Evolutionary conservation across 164 flowering plant species (phyloP).

Genomic region (Houttuynia cordata): DNA sequence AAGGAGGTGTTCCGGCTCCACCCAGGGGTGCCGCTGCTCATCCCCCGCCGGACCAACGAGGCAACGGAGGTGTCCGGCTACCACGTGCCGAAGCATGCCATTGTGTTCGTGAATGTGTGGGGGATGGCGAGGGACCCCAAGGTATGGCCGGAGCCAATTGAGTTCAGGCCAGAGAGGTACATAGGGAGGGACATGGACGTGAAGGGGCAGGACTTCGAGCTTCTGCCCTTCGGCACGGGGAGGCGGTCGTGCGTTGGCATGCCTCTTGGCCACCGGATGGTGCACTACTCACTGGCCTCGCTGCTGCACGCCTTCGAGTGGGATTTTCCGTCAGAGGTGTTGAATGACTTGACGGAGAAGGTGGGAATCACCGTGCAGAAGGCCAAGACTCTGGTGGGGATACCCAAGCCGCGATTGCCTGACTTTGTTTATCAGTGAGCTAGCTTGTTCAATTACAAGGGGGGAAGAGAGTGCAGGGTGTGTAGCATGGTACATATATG

Average conservation of each 20-base stretch:
- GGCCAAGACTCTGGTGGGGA: conserved; percentile 14
- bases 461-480: too few relatives aligned
- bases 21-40: conserved; percentile 23
- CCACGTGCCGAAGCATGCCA: conserved; percentile 21
- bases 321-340: conserved; percentile 10
- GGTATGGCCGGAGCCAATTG: conserved; percentile 19
- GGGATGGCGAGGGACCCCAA: conserved; percentile 22
- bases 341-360: conserved; percentile 20
- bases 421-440: not conserved
- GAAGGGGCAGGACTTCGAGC: conserved; percentile 27
- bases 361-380: conserved; percentile 22
- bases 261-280: conserved; percentile 25
- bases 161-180: conserved; percentile 27
- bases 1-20: conserved; percentile 31
- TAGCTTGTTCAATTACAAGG: not conserved
- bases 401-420: conserved; percentile 19
- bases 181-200: conserved; percentile 16
- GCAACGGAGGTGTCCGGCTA: conserved; percentile 15
- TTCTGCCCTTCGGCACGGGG: conserved; percentile 30
- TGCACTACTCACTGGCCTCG: conserved; percentile 18
- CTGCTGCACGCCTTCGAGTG: conserved; percentile 28
- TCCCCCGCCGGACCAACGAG: conserved; percentile 23
- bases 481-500: too few relatives aligned
- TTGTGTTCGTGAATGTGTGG: conserved; percentile 25
- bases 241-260: conserved; percentile 26